Evolutionary conservation across 371 early-diverging fungal species (phyloP).

Genomic region (Funneliformis caledonium): DNA sequence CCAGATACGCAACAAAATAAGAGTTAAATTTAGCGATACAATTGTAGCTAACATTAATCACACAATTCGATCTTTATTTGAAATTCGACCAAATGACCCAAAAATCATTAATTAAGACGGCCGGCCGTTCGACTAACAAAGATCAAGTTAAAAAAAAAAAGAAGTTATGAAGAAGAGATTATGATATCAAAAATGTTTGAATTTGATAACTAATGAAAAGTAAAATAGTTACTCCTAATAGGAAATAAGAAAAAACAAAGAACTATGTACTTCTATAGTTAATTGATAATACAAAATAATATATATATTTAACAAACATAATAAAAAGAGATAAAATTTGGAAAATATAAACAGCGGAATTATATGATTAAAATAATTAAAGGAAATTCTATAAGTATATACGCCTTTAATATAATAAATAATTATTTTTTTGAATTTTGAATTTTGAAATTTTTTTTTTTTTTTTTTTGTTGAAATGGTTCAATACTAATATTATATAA

Average conservation of each 20-base stretch:
- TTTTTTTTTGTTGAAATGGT: too few species aligned
- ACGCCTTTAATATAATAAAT: background rate
- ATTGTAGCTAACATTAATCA: too few species aligned
- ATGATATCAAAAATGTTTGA: background rate
- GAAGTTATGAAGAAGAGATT: background rate
- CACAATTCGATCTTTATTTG: background rate
- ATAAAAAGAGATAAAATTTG: background rate
- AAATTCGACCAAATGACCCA: background rate
- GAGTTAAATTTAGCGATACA: too few species aligned
- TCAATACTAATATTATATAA: too few species aligned
- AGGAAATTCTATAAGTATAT: background rate
- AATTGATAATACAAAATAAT: background rate
- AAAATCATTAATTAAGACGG: background rate
- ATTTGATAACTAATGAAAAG: background rate
- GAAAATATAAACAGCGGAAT: background rate
- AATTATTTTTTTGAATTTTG: too few species aligned
- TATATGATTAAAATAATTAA: background rate
- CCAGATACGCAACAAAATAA: too few species aligned
- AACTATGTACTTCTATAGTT: slow-evolving; percentile 9
- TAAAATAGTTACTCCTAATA: background rate
- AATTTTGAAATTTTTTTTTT: too few species aligned
- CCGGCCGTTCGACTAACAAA: background rate
- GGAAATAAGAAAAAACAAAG: background rate
- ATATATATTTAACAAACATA: slow-evolving; percentile 14
- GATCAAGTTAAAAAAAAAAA: background rate